Evolutionary conservation across 441 rosid genomes (phyloP).

Genomic region (Arabidopsis lyrata): DNA sequence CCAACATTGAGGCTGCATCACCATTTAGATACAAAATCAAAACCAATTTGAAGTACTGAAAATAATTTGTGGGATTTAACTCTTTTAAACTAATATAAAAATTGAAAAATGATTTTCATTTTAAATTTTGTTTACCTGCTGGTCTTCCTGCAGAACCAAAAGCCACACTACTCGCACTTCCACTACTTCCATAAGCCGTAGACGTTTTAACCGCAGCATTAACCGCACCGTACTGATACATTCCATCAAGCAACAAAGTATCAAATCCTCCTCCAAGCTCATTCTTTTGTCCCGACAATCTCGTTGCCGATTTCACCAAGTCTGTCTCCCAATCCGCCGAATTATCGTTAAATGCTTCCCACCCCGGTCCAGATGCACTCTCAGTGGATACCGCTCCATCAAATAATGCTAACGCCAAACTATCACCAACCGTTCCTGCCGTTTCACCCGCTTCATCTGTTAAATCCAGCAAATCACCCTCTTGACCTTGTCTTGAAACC

Average conservation of each 20-base stretch:
- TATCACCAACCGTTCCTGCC: slow-evolving; percentile 50
- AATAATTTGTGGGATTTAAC: neutral
- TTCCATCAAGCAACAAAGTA: slow-evolving; percentile 55
- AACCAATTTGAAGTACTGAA: neutral
- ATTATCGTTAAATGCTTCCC: slow-evolving; percentile 76
- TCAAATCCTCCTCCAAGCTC: slow-evolving; percentile 59
- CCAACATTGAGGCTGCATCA: slow-evolving; percentile 37
- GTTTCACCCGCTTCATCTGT: slow-evolving; percentile 28
- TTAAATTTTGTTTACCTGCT: slow-evolving; percentile 24
- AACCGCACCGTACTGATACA: slow-evolving; percentile 55
- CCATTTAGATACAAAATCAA: neutral
- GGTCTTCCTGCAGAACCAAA: slow-evolving; percentile 59
- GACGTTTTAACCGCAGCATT: slow-evolving; percentile 40
- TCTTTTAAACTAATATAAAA: neutral
- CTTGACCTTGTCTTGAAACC: slow-evolving; percentile 38
- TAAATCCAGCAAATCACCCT: slow-evolving; percentile 70
- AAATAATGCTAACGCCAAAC: slow-evolving; percentile 71
- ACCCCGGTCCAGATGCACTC: slow-evolving; percentile 41
- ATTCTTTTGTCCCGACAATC: slow-evolving; percentile 47
- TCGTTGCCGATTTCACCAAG: slow-evolving; percentile 70
- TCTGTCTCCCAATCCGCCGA: slow-evolving; percentile 75
- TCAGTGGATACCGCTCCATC: slow-evolving; percentile 45
- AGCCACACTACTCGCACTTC: slow-evolving; percentile 58
- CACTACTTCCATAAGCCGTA: slow-evolving; percentile 45
- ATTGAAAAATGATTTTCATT: neutral